Evolutionary conservation across 164 flowering plant species (phyloP).

Genomic region (Aristolochia fimbriata): DNA sequence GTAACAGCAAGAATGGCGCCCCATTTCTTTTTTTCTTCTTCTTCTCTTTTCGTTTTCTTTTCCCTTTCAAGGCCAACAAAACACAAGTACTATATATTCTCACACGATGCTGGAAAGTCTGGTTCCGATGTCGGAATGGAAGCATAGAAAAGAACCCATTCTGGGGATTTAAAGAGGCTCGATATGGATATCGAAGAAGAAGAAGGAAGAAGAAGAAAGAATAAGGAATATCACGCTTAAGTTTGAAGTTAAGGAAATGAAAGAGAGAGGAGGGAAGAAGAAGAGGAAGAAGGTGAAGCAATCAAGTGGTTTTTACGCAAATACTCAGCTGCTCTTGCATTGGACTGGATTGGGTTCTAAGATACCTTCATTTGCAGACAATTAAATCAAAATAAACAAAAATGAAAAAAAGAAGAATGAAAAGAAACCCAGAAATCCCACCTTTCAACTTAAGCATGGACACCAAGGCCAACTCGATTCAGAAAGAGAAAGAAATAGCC

Average conservation of each 20-base stretch:
- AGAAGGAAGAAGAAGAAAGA: slow-evolving; percentile 19
- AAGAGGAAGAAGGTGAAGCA: slow-evolving; percentile 34
- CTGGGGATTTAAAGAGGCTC: slow-evolving; percentile 23
- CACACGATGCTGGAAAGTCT: not conserved
- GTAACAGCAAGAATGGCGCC: slow-evolving; percentile 48
- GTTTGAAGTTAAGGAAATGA: slow-evolving; percentile 40
- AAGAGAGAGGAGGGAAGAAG: slow-evolving; percentile 12
- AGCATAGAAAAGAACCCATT: slow-evolving; percentile 2
- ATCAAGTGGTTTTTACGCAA: slow-evolving; percentile 84
- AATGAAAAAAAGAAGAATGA: not conserved
- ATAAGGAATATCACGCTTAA: slow-evolving; percentile 40
- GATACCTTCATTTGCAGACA: slow-evolving; percentile 25
- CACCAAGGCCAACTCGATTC: no score
- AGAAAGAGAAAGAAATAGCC: no score
- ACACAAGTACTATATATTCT: not conserved
- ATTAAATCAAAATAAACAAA: not conserved
- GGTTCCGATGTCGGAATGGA: slow-evolving; percentile 1
- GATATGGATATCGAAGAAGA: no score
- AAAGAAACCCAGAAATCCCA: slow-evolving; percentile 1
- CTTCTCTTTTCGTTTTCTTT: not conserved
- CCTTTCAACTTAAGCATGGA: slow-evolving; percentile 1
- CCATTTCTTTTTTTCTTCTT: slow-evolving; percentile 29
- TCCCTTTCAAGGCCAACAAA: not conserved
- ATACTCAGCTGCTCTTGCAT: slow-evolving; percentile 35
- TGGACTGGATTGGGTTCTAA: slow-evolving; percentile 57